Percentiles rank a stretch among this genome's conserved stretches.
Evolutionary conservation across 371 early-diverging fungal genomes (phyloP).

Genomic region (Mucor piriformis): DNA sequence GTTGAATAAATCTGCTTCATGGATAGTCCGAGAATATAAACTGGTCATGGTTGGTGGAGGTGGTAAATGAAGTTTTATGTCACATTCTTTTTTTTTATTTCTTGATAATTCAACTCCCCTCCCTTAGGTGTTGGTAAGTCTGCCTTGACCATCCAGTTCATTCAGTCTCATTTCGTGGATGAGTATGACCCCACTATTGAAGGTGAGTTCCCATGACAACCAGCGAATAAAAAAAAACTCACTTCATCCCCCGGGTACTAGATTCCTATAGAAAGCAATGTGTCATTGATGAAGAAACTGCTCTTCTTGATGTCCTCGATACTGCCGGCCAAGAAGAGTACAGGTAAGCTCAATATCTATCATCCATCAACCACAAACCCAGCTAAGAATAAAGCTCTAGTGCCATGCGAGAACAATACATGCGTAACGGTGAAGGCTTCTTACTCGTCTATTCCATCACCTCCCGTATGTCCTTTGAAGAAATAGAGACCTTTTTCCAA

Average conservation of each 20-base stretch:
- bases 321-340: constrained; percentile 95
- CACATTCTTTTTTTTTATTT: background rate
- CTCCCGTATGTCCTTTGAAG: constrained; percentile 59
- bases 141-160: constrained; percentile 90
- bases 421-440: constrained; percentile 68
- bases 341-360: constrained; percentile 41
- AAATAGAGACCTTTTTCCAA: constrained; percentile 75
- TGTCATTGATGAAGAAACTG: constrained; percentile 81
- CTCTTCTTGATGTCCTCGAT: constrained; percentile 87
- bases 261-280: constrained; percentile 93
- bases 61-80: constrained; percentile 47
- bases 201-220: too few species aligned
- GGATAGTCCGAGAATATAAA: constrained; percentile 68
- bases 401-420: constrained; percentile 81
- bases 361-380: background rate
- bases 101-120: background rate
- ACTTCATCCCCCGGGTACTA: too few species aligned
- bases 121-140: constrained; percentile 79
- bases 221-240: background rate
- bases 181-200: constrained; percentile 96
- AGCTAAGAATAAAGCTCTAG: too few species aligned
- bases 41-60: constrained; percentile 89
- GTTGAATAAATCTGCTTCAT: constrained; percentile 22
- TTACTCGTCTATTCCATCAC: constrained; percentile 57
- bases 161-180: constrained; percentile 89